A percentile compares a stretch with the other conserved stretches of the same genome.
phyloP scores from a whole-genome alignment of 164 flowering plant species.

The Houttuynia cordata region DNA sequence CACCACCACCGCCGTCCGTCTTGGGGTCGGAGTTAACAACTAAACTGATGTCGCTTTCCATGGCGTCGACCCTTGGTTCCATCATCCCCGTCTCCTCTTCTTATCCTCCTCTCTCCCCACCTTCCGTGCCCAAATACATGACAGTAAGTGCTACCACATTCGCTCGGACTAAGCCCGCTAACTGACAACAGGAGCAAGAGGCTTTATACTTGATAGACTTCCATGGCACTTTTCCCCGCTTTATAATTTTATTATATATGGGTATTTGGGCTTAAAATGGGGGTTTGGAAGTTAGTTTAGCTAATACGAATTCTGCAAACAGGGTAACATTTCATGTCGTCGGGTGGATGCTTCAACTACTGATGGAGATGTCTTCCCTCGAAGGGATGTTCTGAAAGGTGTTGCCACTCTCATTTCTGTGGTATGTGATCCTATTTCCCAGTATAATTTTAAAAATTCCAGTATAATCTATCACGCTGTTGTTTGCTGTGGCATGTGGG shows the following conservation, averaged over 20 bases:
- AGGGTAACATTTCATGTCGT: conserved; percentile 29
- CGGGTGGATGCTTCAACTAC: conserved; percentile 18
- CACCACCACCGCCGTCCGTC: no score
- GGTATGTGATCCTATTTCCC: conserved; percentile 35
- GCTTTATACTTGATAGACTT: no score
- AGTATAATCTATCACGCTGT: neutral
- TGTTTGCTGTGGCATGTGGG: neutral
- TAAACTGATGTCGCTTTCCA: neutral
- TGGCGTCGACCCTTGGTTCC: neutral
- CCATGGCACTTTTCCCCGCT: neutral
- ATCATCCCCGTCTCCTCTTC: neutral
- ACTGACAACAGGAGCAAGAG: no score
- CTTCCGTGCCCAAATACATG: neutral
- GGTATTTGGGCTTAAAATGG: neutral
- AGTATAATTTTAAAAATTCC: no score
- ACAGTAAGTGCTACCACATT: no score
- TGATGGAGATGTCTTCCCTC: conserved; percentile 21
- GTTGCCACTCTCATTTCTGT: conserved; percentile 48
- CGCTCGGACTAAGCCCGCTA: no score
- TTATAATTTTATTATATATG: neutral
- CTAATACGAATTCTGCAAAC: neutral
- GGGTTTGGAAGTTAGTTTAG: neutral
- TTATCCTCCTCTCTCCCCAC: neutral
- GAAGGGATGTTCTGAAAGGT: conserved; percentile 51
- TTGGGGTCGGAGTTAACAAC: no score